Evolutionary conservation across 495 filamentous ascomycete genomes (phyloP).

Genomic region (Usnea hakonensis): DNA sequence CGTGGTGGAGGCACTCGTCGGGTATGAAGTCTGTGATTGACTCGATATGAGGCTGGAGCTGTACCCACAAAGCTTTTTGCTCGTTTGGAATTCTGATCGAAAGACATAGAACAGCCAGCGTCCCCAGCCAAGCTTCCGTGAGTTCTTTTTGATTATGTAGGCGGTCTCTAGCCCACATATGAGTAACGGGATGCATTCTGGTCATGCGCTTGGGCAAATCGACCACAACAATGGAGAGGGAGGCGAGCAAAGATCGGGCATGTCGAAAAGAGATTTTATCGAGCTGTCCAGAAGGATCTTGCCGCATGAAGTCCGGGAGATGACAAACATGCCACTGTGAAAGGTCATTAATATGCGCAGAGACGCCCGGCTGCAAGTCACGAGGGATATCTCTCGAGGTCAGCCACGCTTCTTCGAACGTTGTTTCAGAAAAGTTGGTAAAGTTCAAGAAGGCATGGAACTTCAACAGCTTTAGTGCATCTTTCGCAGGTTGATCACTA

Average conservation of each 20-base stretch:
- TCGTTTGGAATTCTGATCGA: background rate
- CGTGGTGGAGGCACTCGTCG: background rate
- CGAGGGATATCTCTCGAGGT: background rate
- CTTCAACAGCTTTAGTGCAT: background rate
- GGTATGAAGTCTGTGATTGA: background rate
- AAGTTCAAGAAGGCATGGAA: background rate
- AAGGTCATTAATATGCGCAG: background rate
- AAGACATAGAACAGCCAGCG: background rate
- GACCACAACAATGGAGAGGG: background rate
- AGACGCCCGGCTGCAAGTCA: background rate
- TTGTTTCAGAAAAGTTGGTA: background rate
- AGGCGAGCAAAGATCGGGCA: background rate
- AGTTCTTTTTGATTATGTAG: background rate
- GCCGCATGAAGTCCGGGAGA: background rate
- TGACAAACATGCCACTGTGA: background rate
- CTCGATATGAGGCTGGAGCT: slow-evolving; percentile 1
- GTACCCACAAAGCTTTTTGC: background rate
- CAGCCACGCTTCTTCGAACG: background rate
- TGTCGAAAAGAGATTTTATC: background rate
- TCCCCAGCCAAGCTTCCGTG: background rate
- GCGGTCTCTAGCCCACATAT: slow-evolving; percentile 1
- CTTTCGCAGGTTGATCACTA: background rate
- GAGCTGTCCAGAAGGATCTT: background rate
- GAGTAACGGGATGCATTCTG: background rate
- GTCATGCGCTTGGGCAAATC: background rate